Conservation (phyloP, 805 yeast species). For the Hanseniaspora lachancei region DNA sequence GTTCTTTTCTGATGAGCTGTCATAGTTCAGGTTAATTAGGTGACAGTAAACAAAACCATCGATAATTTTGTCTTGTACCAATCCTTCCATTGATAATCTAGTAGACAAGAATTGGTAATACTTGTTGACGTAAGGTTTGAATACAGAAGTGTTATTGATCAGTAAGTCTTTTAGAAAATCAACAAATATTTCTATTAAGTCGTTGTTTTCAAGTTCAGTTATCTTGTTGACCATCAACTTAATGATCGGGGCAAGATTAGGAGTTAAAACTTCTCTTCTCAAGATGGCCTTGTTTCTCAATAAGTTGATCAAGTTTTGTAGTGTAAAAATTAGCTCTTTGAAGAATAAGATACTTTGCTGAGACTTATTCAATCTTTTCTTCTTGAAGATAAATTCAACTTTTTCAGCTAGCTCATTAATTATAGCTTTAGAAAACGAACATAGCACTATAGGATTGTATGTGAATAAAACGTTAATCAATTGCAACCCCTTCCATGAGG, state of each 20-base stretch:
- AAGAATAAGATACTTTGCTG: constrained; percentile 19
- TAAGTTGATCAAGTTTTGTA: constrained; percentile 26
- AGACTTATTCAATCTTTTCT: constrained; percentile 18
- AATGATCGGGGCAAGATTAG: constrained; percentile 52
- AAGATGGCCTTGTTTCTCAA: constrained; percentile 72
- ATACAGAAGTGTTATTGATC: constrained; percentile 55
- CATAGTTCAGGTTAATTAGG: constrained; percentile 39
- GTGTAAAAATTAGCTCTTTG: constrained; percentile 24
- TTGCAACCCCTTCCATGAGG: constrained; percentile 50
- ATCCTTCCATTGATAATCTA: not conserved
- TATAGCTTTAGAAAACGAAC: constrained; percentile 17
- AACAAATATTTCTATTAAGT: constrained; percentile 24
- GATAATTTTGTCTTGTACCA: constrained; percentile 30
- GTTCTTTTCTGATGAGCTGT: constrained; percentile 22
- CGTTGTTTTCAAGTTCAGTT: constrained; percentile 28
- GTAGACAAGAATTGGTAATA: constrained; percentile 35
- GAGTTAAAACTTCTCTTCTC: constrained; percentile 71
- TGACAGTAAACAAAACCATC: constrained; percentile 44
- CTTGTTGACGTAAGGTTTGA: constrained; percentile 62
- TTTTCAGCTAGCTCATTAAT: constrained; percentile 16
- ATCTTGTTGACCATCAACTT: constrained; percentile 36
- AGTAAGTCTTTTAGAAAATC: constrained; percentile 33
- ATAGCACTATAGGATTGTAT: constrained; percentile 26
- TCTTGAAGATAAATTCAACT: constrained; percentile 21
- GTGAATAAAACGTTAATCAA: constrained; percentile 34